Evolutionary conservation across 164 flowering plant species (phyloP), one percentile per base, ranked within the genome.

Genomic region (Tetracentron sinense): DNA sequence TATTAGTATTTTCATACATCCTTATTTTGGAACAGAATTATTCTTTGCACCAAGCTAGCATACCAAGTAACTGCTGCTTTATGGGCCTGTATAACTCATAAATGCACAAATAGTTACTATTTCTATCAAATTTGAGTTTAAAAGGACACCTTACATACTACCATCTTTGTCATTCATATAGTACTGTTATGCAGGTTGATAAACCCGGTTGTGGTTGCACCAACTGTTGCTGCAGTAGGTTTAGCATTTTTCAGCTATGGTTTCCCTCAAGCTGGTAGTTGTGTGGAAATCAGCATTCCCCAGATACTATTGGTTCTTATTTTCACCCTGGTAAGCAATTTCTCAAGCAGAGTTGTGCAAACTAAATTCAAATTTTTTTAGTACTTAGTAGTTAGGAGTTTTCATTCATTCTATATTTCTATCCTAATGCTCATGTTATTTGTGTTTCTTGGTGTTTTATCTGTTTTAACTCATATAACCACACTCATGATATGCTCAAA

Each of bases 171-270:
- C 48, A 1, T 48, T 26, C 49, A 10, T 21, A 28, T 42, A 15
- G 15, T 58, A 22, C 28, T 46, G n/a, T 44, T 6, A 62, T 76
- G 72, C 85, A 93, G 98, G 77, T 77, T 87, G 65, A 85, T 93
- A 69, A 90, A 88, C 69, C 97, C 98, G 4, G 80, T 93, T 64
- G 94, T 88, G 55, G 92, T 93, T 61, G 96, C 92, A 31, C 96
- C 98, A 52, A 90, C 97, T 35, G 80, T 90, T 74, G 94, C 94
- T 78, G 97, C 94, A 33, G 81, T 90, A 25, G 97, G 98, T 70
- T 83, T 93, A 76, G 90, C 98, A 57, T 93, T 88, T 78, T 84
- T 90, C 63, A 87, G 87, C 83, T 93, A 79, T 72, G 97, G 97
- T 27, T 93, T 93, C 72, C 87, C 98, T 61, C 94, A 88, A 69